Base-by-base conservation (phyloP, 805 yeast species). In the Metschnikowia gelsemii region DNA sequence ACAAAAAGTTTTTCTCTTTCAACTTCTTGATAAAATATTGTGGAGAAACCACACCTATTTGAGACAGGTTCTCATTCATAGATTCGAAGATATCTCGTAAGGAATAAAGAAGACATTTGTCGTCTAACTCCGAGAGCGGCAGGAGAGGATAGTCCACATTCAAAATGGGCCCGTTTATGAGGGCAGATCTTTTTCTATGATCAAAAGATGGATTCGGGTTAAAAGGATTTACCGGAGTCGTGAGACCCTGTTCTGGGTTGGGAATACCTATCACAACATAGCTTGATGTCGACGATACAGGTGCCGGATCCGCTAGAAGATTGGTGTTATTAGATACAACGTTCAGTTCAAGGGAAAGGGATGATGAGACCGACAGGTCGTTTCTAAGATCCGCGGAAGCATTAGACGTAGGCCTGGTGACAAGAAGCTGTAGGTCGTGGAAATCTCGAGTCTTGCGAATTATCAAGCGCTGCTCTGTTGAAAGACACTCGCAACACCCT, bases 31-130 rank as follows among this genome's bases (percentile, higher is more conserved):
- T 78, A 35, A 93, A 75, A 51, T 78, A 75, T 21, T 72, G 68
- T 0, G 98, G 96, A 1, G 96, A 85, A 0, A 88, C 90, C 2
- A 93, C 87, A 4, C 98, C 98, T 2, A 77, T 80, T 16, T 75
- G 70, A 4, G 84, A 72, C 38, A 67, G 65, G 58, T 82, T 79
- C 61, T 88, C 96, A 5, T 79, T 72, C 74, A 91, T 84, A 44
- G 84, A 67, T 59, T 89, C 96, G 59, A 87, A 91, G 9, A 88
- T 66, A 59, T 93, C 99, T 56, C 87, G 87, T 43, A 91, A 66
- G 0, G 93, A 79, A 56, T 82, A 81, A 12, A 69, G 44, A 20
- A 70, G 52, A 2, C 60, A 60, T 14, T 63, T 49, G 5, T 66
- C 66, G 8, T 45, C 52, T 29, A 57, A 61, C 31, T 61, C 62